Base-by-base conservation (phyloP, 495 filamentous ascomycete species). In the Delitschia confertaspora region DNA sequence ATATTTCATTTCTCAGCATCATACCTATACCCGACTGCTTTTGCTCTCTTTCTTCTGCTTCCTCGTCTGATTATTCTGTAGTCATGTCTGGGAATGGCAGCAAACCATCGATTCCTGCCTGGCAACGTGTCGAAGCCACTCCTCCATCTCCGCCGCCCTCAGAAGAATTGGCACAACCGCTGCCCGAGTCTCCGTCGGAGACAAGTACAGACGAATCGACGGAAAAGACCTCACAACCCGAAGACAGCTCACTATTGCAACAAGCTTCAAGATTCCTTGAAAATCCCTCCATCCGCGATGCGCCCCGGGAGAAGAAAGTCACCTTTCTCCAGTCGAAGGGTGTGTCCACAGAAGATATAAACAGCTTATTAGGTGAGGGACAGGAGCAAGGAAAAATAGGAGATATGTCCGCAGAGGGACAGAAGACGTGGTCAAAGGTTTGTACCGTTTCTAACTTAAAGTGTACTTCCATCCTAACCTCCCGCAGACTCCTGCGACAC, bases 291-390 rank as follows among this genome's bases (percentile, higher is more conserved):
- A 83, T 94, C 33, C 73, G 75, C 22, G 67, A 80, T 57, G 76
- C 81, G 7, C 68, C 82, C 1, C 69, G 70, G 32, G 80, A 84
- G 38, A 77, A 76, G 61, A 91, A 94, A 65, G 67, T 78, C 20
- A 70, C 73, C 2, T 95, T 95, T 47, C 66, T 96, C 6, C 73
- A 80, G 52, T 76, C 74, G 24, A 95, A 98, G 59, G 87, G 86
- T 0, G 62, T 95, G 5, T 71, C 64, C 2, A 60, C 69, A 3
- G 65, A 73, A 24, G 83, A 93, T 48, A 83, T 88, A 35, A 64
- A 83, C 42, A 65, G 68, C 21, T 67, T 93, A 8, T 58, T 91
- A 16, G 72, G 72, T 14, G 51, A 40, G 56, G 44, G 42, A 25
- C 6, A 23, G n/a, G 38, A 47, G 11, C 35, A 41, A 9, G 26